phyloP scores from a whole-genome alignment of 192 early-diverging fungal species.

The Entophlyctis luteolus region DNA sequence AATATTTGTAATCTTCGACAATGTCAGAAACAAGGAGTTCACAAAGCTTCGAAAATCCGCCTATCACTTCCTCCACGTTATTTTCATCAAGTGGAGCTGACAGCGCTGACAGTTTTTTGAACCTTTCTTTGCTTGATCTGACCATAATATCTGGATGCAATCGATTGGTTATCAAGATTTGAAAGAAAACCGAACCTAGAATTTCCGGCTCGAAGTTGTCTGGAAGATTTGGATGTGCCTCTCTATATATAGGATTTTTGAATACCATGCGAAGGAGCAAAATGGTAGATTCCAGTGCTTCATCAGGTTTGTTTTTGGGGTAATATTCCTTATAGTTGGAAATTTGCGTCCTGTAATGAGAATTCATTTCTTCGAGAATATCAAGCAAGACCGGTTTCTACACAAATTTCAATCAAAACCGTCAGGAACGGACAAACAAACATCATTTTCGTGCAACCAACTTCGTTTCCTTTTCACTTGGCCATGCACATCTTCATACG shows the following conservation, averaged over 20 bases:
- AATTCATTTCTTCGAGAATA: constrained; percentile 47
- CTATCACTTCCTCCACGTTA: constrained; percentile 45
- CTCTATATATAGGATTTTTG: constrained; percentile 40
- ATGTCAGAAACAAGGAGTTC: constrained; percentile 50
- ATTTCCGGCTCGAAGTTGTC: constrained; percentile 41
- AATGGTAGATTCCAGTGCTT: constrained; percentile 48
- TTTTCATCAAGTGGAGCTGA: constrained; percentile 48
- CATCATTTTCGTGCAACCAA: constrained; percentile 39
- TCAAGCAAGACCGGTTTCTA: constrained; percentile 39
- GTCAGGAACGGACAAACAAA: constrained; percentile 13
- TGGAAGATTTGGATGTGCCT: constrained; percentile 41
- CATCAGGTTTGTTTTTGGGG: constrained; percentile 52
- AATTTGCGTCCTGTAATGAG: constrained; percentile 45
- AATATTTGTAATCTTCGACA: constrained; percentile 50
- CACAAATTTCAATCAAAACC: not conserved
- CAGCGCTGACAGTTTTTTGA: constrained; percentile 43
- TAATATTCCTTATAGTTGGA: constrained; percentile 52
- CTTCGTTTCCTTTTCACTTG: constrained; percentile 34
- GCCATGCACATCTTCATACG: constrained; percentile 42
- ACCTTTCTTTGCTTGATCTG: constrained; percentile 38
- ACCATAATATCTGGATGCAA: constrained; percentile 27
- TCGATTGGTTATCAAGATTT: not conserved
- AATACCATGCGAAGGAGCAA: constrained; percentile 54
- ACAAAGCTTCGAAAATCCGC: constrained; percentile 40
- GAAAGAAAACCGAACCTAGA: not conserved